Evolutionary conservation across 306 rosid species (phyloP), one percentile per base, ranked within the genome.

Genomic region (Vigna angularis): DNA sequence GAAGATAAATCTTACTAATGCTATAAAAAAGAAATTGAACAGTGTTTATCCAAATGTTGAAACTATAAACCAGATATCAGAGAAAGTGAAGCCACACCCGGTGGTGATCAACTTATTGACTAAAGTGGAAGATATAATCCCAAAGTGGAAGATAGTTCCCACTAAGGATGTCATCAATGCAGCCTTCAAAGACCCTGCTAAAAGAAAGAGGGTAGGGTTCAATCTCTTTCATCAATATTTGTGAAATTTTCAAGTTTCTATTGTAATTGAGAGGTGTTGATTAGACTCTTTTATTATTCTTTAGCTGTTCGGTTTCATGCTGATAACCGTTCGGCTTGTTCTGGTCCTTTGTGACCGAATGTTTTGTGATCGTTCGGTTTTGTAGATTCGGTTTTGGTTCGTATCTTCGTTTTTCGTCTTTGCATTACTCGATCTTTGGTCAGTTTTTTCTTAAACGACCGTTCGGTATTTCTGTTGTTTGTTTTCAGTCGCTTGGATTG

Each of bases 81-180:
- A 95, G 89, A 90, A 95, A 79, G 89, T 95, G 84, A 93, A 95
- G 83, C 99, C 99, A 61, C 99, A 93, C 84, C 99, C 89, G 2
- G 72, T 90, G 83, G 93, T 96, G 1, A 79, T 96, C 74, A 90
- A 89, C 73, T 63, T 93, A 8, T 73, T 93, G 76, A 93, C 97
- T 2, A 91, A 58, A 84, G 91, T 93, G 17, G 99, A 86, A 85
- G 90, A 86, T 67, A 65, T 95, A 4, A 93, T 93, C 65, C 99
- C 99, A 6, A 93, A 87, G 81, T 95, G 99, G 99, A 95, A 95
- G 90, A 95, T 95, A 36, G 99, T 95, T 50, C 99, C 99, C 45
- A 77, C 97, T 14, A 95, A 88, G 66, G 97, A 95, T 76, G 94
- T 95, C 62, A 93, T 95, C 17, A 71, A 93, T 59, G 83, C 92